Evolutionary conservation across 192 early-diverging fungal species (phyloP).

Genomic region (Pilaira anomala): DNA sequence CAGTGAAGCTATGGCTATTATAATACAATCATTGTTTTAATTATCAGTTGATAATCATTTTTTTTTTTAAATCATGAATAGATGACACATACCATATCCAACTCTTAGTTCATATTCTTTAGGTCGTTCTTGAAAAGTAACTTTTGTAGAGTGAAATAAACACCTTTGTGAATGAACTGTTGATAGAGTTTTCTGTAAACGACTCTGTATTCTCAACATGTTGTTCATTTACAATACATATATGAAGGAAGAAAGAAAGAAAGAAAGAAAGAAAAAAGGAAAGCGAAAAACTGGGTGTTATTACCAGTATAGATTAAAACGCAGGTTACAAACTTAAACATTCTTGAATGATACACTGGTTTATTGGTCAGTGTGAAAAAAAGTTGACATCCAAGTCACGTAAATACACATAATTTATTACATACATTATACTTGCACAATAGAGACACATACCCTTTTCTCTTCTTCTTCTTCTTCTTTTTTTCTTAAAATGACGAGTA

Average conservation of each 20-base stretch:
- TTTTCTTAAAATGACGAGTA: conserved; percentile 37
- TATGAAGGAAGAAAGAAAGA: neutral
- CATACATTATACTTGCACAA: no score
- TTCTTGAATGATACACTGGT: neutral
- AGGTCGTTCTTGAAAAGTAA: neutral
- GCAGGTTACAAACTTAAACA: neutral
- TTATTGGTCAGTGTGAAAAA: neutral
- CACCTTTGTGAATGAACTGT: neutral
- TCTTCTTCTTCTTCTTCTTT: conserved; percentile 3
- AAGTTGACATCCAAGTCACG: conserved; percentile 2
- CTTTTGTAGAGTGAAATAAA: neutral
- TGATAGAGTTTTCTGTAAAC: neutral
- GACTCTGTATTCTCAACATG: neutral
- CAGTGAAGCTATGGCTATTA: conserved; percentile 46
- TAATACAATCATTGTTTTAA: neutral
- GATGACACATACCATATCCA: conserved; percentile 12
- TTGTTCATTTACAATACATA: neutral
- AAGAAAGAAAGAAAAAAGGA: neutral
- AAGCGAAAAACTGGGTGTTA: neutral
- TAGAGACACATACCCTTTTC: neutral
- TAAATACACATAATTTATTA: no score
- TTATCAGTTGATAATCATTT: neutral
- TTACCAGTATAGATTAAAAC: neutral
- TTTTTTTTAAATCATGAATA: neutral
- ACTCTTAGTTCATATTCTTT: conserved; percentile 22